Evolutionary conservation across 495 filamentous ascomycete genomes (phyloP).

Genomic region (Podospora sp.): DNA sequence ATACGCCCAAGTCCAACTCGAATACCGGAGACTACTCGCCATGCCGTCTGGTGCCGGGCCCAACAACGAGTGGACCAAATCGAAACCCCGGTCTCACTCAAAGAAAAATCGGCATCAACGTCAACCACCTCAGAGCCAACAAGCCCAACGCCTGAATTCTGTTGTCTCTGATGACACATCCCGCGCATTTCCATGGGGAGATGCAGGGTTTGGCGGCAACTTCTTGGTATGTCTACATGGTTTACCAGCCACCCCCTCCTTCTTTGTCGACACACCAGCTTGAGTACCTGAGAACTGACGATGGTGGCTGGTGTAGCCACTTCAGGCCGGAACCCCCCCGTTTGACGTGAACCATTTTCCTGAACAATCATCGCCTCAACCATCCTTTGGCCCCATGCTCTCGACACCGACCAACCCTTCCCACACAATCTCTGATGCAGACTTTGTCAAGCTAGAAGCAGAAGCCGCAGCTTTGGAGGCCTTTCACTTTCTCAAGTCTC

Average conservation of each 20-base stretch:
- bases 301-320: not conserved
- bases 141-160: not conserved
- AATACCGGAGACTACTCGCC: not conserved
- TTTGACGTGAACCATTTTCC: not conserved
- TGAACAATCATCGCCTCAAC: not conserved
- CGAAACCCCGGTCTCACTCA: not conserved
- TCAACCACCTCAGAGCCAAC: not conserved
- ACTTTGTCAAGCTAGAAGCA: not conserved
- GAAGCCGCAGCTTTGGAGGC: not conserved
- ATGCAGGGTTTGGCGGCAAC: not conserved
- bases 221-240: not conserved
- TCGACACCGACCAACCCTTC: not conserved
- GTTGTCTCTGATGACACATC: conserved; percentile 11
- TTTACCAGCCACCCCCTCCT: not conserved
- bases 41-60: not conserved
- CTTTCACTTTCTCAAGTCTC: not conserved
- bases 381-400: not conserved
- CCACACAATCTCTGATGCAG: not conserved
- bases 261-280: not conserved
- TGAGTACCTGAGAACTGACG: not conserved
- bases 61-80: not conserved
- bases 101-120: conserved; percentile 1
- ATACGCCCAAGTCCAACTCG: not conserved
- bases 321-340: not conserved
- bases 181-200: not conserved